Evolutionary conservation across 2,329 filamentous ascomycete species (phyloP).

Genomic region (Metarhizium humberi): DNA sequence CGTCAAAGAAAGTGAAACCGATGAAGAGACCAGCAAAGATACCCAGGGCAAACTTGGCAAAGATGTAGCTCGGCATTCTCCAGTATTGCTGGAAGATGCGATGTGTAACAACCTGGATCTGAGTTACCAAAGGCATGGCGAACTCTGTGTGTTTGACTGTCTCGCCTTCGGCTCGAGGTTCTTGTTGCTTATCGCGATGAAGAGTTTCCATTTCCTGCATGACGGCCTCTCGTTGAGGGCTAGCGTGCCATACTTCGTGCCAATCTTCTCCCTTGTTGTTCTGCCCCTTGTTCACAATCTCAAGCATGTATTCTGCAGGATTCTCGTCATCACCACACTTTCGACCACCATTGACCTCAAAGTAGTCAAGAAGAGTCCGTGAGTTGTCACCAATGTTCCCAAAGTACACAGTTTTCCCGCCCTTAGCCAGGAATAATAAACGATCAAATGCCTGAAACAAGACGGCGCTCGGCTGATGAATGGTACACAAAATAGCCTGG

Average conservation of each 20-base stretch:
- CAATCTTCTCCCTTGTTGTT: constrained; percentile 44
- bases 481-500: constrained; percentile 45
- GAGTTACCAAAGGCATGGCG: constrained; percentile 60
- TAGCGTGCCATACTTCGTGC: constrained; percentile 56
- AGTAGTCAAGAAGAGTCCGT: constrained; percentile 48
- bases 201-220: constrained; percentile 56
- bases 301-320: constrained; percentile 68
- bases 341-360: constrained; percentile 54
- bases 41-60: constrained; percentile 58
- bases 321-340: constrained; percentile 54
- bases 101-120: constrained; percentile 54
- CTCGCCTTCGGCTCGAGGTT: constrained; percentile 7
- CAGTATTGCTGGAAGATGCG: constrained; percentile 79
- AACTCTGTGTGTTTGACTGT: constrained; percentile 51
- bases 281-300: constrained; percentile 33
- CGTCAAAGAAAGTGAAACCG: constrained; percentile 60
- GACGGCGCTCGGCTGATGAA: constrained; percentile 45
- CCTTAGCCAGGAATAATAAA: constrained; percentile 53
- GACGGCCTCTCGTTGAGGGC: constrained; percentile 40
- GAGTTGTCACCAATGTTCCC: constrained; percentile 56
- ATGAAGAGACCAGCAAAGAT: constrained; percentile 58
- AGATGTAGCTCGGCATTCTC: constrained; percentile 70
- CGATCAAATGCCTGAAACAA: constrained; percentile 50
- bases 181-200: constrained; percentile 34
- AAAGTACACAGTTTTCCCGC: constrained; percentile 61